Percentiles rank a stretch among this genome's conserved stretches.
Evolutionary conservation across 2,329 filamentous ascomycete genomes (phyloP).

Genomic region (Clonostachys byssicola): DNA sequence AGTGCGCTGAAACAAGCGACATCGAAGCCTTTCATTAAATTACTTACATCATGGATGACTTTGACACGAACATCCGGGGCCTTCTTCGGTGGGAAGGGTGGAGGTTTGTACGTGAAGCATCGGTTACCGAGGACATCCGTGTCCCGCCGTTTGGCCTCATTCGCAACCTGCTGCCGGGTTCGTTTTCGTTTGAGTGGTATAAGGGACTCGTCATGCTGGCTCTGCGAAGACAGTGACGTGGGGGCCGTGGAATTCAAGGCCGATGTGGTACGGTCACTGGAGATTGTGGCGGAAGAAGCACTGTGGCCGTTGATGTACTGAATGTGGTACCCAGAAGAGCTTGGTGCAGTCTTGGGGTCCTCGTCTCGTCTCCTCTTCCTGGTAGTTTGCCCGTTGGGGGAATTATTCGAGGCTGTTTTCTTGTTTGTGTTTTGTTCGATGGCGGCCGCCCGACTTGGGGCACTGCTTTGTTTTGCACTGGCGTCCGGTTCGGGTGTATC

Average conservation of each 20-base stretch:
- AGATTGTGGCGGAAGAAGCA: constrained; percentile 70
- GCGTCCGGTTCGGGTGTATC: constrained; percentile 60
- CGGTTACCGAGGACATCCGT: constrained; percentile 66
- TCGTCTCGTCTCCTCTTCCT: constrained; percentile 73
- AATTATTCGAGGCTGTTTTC: constrained; percentile 26
- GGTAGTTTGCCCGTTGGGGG: constrained; percentile 50
- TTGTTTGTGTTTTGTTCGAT: constrained; percentile 6
- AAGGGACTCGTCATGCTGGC: constrained; percentile 59
- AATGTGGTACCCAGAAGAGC: constrained; percentile 71
- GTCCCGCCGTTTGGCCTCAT: constrained; percentile 77
- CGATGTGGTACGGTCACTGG: constrained; percentile 80
- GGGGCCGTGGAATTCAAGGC: constrained; percentile 81
- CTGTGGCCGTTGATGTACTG: constrained; percentile 66
- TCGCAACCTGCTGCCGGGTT: constrained; percentile 74
- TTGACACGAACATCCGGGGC: constrained; percentile 71
- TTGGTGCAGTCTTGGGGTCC: constrained; percentile 31
- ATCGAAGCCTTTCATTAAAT: neutral
- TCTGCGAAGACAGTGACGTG: constrained; percentile 67
- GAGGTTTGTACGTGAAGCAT: constrained; percentile 78
- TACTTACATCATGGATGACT: constrained; percentile 58
- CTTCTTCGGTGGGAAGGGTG: constrained; percentile 85
- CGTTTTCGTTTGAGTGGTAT: constrained; percentile 90
- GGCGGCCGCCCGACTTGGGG: constrained; percentile 8
- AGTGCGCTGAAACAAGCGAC: no score
- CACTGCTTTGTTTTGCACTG: constrained; percentile 28